These are phyloP conservation scores for Croton setiger DNA, from an alignment of 441 rosid genomes.

Conservation along the genomic window DNA sequence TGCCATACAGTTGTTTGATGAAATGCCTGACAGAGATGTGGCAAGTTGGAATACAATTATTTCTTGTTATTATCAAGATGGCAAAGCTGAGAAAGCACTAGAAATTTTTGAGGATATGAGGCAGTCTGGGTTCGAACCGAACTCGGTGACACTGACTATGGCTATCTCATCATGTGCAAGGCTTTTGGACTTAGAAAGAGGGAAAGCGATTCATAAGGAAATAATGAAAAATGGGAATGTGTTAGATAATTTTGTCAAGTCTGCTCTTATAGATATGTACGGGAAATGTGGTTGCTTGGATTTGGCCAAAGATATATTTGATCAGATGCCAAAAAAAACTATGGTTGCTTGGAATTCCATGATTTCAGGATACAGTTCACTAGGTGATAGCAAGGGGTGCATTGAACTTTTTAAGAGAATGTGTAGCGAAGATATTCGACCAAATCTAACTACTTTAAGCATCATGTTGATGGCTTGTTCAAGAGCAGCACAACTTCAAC, in stretches of 20 bases:
- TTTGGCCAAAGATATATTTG: conserved; percentile 52
- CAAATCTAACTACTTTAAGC: conserved; percentile 54
- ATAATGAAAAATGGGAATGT: conserved; percentile 30
- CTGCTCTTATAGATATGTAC: conserved; percentile 75
- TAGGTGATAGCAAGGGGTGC: conserved; percentile 50
- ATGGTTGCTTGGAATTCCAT: conserved; percentile 63
- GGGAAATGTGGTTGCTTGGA: conserved; percentile 57
- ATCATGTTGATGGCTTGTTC: conserved; percentile 54
- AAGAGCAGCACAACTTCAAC: conserved; percentile 44
- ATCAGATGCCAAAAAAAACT: conserved; percentile 37
- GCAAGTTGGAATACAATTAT: conserved; percentile 67
- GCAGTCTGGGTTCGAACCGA: conserved; percentile 51
- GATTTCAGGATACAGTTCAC: conserved; percentile 43
- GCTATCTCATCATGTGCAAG: conserved; percentile 57
- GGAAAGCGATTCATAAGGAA: conserved; percentile 51
- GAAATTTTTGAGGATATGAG: conserved; percentile 52
- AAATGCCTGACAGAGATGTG: conserved; percentile 66
- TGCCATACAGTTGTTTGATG: conserved; percentile 49
- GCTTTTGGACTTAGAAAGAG: conserved; percentile 60
- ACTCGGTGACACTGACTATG: conserved; percentile 48
- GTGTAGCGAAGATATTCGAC: conserved; percentile 44
- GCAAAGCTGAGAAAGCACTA: conserved; percentile 52
- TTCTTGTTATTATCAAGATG: conserved; percentile 60
- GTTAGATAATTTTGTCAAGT: conserved; percentile 47
- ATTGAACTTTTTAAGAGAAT: conserved; percentile 51